Conservation (phyloP, 305 asterid species). For the Fraxinus baroniana region DNA sequence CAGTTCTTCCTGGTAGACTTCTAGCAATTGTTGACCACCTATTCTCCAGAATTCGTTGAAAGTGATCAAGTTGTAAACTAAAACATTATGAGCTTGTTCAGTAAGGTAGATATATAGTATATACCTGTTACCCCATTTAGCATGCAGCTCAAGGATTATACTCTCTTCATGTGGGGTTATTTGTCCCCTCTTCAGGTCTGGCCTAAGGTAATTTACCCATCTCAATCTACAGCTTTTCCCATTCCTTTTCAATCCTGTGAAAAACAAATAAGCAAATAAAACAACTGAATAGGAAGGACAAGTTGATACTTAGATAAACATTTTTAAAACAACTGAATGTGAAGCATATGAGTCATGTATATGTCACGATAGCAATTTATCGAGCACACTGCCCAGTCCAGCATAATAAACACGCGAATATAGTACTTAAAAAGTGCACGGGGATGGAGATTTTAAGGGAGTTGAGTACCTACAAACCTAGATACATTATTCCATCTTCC, state of each 20-base stretch:
- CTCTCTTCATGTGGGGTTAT: slow-evolving; percentile 79
- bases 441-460: not conserved
- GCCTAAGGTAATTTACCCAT: slow-evolving; percentile 94
- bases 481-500: slow-evolving; percentile 92
- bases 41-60: not conserved
- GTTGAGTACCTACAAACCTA: slow-evolving; percentile 53
- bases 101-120: not conserved
- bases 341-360: not conserved
- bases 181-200: slow-evolving; percentile 77
- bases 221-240: slow-evolving; percentile 90
- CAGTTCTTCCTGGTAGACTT: slow-evolving; percentile 79
- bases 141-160: slow-evolving; percentile 67
- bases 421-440: not conserved
- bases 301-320: not conserved
- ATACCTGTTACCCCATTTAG: slow-evolving; percentile 87
- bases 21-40: slow-evolving; percentile 92
- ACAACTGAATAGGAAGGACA: not conserved
- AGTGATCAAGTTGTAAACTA: not conserved
- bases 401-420: not conserved
- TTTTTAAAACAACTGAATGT: not conserved
- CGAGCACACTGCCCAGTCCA: not conserved
- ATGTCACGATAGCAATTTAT: not conserved
- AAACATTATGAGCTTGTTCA: not conserved
- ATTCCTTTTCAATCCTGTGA: slow-evolving; percentile 71
- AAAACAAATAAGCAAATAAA: not conserved